Conservation (phyloP, 257 asterid genomes). For the Solanum boliviense region DNA sequence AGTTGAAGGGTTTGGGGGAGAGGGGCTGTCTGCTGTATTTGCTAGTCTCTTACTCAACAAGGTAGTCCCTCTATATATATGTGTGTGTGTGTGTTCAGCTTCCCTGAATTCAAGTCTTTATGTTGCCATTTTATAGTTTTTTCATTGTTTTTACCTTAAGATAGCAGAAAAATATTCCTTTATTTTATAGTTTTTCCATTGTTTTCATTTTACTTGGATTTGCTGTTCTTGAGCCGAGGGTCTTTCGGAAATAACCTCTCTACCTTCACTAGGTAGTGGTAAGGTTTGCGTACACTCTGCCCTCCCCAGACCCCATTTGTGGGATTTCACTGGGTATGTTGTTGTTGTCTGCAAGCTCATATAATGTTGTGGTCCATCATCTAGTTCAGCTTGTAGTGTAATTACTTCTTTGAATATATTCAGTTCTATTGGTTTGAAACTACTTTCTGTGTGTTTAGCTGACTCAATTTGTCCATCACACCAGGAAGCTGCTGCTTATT, state of each 20-base stretch:
- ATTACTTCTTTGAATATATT: background rate
- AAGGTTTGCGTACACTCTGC: background rate
- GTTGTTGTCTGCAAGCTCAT: background rate
- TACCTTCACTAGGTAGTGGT: background rate
- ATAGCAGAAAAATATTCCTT: background rate
- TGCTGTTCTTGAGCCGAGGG: background rate
- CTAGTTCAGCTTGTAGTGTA: background rate
- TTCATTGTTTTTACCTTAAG: background rate
- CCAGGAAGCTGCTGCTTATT: constrained; percentile 99
- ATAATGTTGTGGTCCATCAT: background rate
- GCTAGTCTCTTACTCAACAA: background rate
- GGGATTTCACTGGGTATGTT: background rate
- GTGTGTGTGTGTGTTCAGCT: background rate
- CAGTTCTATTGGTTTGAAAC: background rate
- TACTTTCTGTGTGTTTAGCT: background rate
- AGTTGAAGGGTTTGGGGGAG: background rate
- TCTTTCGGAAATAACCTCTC: background rate
- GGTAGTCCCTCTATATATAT: background rate
- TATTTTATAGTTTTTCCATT: too few relatives aligned
- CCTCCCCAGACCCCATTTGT: background rate
- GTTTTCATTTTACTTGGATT: background rate
- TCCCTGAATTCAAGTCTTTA: background rate
- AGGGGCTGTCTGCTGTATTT: background rate
- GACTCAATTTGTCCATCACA: background rate
- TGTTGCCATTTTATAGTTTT: background rate